Evolutionary conservation across 305 asterid species (phyloP).

Genomic region (Solanum aculeatissimum): DNA sequence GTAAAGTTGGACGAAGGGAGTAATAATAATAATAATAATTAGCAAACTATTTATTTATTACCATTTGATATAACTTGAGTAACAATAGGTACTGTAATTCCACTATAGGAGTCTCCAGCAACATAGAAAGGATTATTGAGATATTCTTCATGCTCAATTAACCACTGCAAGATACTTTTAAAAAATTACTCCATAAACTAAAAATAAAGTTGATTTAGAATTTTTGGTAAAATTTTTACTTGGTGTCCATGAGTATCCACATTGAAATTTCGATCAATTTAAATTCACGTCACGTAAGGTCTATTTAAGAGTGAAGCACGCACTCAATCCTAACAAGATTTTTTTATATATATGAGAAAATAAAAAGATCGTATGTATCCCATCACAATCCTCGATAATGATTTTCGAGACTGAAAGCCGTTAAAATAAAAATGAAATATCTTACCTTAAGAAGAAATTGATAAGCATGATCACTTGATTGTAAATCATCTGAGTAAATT

Average conservation of each 20-base stretch:
- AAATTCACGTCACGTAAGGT: too few species aligned
- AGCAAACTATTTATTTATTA: not conserved
- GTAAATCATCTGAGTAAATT: constrained; percentile 16
- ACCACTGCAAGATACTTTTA: constrained; percentile 24
- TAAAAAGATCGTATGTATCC: too few species aligned
- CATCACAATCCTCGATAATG: too few species aligned
- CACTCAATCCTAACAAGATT: too few species aligned
- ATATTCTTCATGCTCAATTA: constrained; percentile 21
- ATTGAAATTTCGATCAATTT: too few species aligned
- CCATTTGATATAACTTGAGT: constrained; percentile 20
- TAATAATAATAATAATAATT: too few species aligned
- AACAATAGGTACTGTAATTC: constrained; percentile 20
- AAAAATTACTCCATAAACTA: not conserved
- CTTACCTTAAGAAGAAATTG: constrained; percentile 26
- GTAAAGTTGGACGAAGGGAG: too few species aligned
- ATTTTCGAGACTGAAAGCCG: not conserved
- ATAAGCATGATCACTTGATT: constrained; percentile 5
- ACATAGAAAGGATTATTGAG: constrained; percentile 24
- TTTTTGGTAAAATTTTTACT: too few species aligned
- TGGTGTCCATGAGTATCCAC: too few species aligned
- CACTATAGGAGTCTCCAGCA: constrained; percentile 29
- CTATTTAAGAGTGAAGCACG: too few species aligned
- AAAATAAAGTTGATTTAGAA: not conserved
- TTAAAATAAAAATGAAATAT: too few species aligned
- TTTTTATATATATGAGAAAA: too few species aligned